Percentiles rank a stretch among this genome's conserved stretches.
Evolutionary conservation across 441 rosid species (phyloP).

Genomic region (Aquilaria agallochum): DNA sequence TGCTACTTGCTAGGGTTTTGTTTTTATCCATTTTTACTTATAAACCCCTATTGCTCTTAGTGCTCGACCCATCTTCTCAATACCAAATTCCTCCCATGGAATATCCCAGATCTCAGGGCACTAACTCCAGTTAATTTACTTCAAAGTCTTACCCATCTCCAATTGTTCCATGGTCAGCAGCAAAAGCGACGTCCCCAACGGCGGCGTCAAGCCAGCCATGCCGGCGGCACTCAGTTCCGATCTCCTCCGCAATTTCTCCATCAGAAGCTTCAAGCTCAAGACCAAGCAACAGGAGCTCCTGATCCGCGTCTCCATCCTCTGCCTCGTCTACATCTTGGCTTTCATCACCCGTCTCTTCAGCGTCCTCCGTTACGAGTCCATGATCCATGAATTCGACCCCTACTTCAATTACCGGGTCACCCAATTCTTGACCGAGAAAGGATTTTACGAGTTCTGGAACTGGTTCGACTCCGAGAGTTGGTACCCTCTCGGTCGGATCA

Average conservation of each 20-base stretch:
- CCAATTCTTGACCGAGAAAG: conserved; percentile 81
- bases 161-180: conserved; percentile 22
- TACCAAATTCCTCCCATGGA: too few species aligned
- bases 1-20: too few species aligned
- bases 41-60: too few species aligned
- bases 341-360: conserved; percentile 87
- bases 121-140: too few species aligned
- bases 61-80: too few species aligned
- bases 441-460: conserved; percentile 97
- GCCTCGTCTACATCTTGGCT: conserved; percentile 78
- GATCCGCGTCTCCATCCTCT: conserved; percentile 76
- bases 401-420: conserved; percentile 97
- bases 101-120: too few species aligned
- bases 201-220: conserved; percentile 26
- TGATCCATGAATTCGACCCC: conserved; percentile 99
- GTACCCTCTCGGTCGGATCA: conserved; percentile 95
- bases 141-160: too few species aligned
- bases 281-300: conserved; percentile 95
- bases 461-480: conserved; percentile 98
- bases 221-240: conserved; percentile 30
- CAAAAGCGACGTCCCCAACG: conserved; percentile 25
- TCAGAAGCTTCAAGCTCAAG: conserved; percentile 63
- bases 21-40: too few species aligned
- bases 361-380: conserved; percentile 94
- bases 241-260: conserved; percentile 38